phyloP scores from a whole-genome alignment of 306 rosid genomes.

The Begonia peltatifolia region DNA sequence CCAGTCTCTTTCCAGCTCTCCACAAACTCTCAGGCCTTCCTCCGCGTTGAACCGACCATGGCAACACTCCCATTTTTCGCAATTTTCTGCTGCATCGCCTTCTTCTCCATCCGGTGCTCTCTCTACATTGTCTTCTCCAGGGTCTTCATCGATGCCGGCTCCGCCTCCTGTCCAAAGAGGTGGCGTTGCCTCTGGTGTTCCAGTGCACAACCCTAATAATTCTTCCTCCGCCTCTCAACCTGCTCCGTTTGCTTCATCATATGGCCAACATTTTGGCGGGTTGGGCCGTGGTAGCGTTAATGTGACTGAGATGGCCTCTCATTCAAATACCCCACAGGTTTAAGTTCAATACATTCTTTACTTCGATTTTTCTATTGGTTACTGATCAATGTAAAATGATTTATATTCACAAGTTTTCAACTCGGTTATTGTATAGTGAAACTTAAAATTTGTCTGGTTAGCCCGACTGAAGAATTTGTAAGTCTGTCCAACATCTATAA shows the following conservation, averaged over 20 bases:
- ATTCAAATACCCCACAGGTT: slow-evolving; percentile 54
- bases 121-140: slow-evolving; percentile 11
- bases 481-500: too few species aligned
- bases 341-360: too few species aligned
- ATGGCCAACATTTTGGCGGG: slow-evolving; percentile 70
- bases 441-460: too few species aligned
- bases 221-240: slow-evolving; percentile 18
- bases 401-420: background rate
- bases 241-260: slow-evolving; percentile 46
- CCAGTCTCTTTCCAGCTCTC: slow-evolving; percentile 20
- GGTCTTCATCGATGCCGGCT: slow-evolving; percentile 27
- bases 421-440: too few species aligned
- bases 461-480: too few species aligned
- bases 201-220: slow-evolving; percentile 45
- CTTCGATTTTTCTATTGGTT: background rate
- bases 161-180: slow-evolving; percentile 29
- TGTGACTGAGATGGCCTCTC: slow-evolving; percentile 31
- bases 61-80: slow-evolving; percentile 40
- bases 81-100: slow-evolving; percentile 31
- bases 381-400: background rate
- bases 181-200: slow-evolving; percentile 71
- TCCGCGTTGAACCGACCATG: slow-evolving; percentile 33
- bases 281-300: slow-evolving; percentile 46
- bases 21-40: slow-evolving; percentile 37
- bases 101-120: slow-evolving; percentile 26